A percentile compares a stretch with the other conserved stretches of the same genome.
Conservation (phyloP, 2,329 filamentous ascomycete genomes). For the Pseudovirgaria hyperparasitica region DNA sequence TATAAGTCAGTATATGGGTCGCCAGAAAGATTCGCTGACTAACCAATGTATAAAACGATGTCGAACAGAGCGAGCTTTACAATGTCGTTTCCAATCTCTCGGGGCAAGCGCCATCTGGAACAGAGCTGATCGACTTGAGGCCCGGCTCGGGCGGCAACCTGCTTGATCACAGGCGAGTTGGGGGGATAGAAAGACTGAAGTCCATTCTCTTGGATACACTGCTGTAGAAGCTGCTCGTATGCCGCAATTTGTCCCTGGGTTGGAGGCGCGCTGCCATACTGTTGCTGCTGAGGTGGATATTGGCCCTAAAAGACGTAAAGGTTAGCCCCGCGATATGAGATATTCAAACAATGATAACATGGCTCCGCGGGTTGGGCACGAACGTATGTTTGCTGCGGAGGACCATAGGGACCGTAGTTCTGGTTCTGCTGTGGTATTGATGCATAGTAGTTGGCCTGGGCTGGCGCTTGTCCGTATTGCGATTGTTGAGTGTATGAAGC, state of each 20-base stretch:
- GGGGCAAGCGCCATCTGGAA: conserved; percentile 42
- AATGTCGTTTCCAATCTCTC: conserved; percentile 50
- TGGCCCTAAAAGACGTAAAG: conserved; percentile 16
- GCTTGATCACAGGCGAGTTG: conserved; percentile 36
- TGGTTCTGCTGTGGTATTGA: conserved; percentile 11
- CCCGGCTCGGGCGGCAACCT: conserved; percentile 37
- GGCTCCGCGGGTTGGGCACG: conserved; percentile 5
- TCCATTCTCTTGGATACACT: conserved; percentile 46
- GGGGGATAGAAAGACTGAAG: conserved; percentile 47
- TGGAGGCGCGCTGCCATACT: conserved; percentile 15
- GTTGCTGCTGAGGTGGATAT: conserved; percentile 23
- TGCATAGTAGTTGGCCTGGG: conserved; percentile 10
- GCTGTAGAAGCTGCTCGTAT: conserved; percentile 44
- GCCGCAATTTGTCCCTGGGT: conserved; percentile 30
- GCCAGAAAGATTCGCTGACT: conserved; percentile 4
- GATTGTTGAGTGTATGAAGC: conserved; percentile 7
- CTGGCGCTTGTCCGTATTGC: conserved; percentile 22
- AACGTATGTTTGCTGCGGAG: conserved; percentile 20
- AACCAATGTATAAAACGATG: conserved; percentile 46
- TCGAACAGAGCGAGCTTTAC: conserved; percentile 51
- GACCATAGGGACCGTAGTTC: conserved; percentile 12
- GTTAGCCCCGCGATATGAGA: conserved; percentile 11
- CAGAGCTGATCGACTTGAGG: conserved; percentile 43
- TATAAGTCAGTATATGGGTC: background rate
- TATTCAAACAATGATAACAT: conserved; percentile 1